phyloP scores from a whole-genome alignment of 176 grass and related monocot species.

The Melocanna baccifera region DNA sequence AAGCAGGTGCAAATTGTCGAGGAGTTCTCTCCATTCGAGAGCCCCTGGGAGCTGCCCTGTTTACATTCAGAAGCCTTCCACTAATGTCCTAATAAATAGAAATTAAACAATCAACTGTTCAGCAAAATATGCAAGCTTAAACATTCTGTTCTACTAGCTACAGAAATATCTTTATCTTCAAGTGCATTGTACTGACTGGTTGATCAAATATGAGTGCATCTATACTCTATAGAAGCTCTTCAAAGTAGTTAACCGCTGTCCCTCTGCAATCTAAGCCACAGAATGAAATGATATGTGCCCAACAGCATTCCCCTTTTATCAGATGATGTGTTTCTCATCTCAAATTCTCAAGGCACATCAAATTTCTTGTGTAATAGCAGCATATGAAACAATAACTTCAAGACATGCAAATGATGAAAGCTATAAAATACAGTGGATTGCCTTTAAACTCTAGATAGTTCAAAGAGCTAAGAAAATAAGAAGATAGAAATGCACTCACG shows the following conservation, averaged over 20 bases:
- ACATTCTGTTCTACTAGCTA: background rate
- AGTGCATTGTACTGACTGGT: background rate
- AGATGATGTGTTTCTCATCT: background rate
- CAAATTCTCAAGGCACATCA: background rate
- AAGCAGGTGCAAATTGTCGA: slow-evolving; percentile 43
- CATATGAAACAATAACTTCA: background rate
- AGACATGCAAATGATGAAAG: background rate
- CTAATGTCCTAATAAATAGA: slow-evolving; percentile 60
- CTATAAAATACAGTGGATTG: background rate
- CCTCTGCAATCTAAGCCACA: background rate
- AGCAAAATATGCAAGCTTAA: background rate
- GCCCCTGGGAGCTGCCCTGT: slow-evolving; percentile 80
- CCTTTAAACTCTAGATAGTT: slow-evolving; percentile 2
- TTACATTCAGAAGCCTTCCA: slow-evolving; percentile 67
- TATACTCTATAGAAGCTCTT: background rate
- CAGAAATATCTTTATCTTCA: background rate
- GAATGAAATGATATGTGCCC: background rate
- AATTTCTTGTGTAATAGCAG: background rate
- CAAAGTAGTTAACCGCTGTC: background rate
- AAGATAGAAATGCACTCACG: slow-evolving; percentile 39
- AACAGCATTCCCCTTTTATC: background rate
- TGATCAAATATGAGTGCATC: background rate
- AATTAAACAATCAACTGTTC: background rate
- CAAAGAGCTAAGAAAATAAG: background rate
- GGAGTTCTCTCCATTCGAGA: slow-evolving; percentile 61